phyloP scores from a whole-genome alignment of 495 filamentous ascomycete genomes.

The Cryomyces antarcticus region DNA sequence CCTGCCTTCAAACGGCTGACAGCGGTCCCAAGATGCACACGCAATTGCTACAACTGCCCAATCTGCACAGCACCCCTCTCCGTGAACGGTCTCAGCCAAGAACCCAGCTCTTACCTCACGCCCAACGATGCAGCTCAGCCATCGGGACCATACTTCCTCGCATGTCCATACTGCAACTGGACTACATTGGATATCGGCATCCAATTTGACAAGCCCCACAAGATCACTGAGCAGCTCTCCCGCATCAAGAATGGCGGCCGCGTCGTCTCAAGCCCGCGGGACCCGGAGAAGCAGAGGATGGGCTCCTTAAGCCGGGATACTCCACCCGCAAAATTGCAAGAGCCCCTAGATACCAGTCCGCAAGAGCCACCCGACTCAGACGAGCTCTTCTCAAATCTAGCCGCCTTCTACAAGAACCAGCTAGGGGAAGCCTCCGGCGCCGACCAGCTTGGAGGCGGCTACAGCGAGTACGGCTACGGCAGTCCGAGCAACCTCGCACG shows the following conservation, averaged over 20 bases:
- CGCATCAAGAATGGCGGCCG: constrained; percentile 32
- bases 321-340: constrained; percentile 12
- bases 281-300: constrained; percentile 22
- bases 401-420: constrained; percentile 31
- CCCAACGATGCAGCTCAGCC: constrained; percentile 17
- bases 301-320: too few species aligned
- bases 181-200: constrained; percentile 74
- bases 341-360: background rate
- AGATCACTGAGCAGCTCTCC: constrained; percentile 62
- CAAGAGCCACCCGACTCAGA: constrained; percentile 7
- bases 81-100: constrained; percentile 36
- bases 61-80: constrained; percentile 63
- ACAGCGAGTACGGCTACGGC: constrained; percentile 38
- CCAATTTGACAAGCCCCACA: constrained; percentile 69
- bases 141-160: constrained; percentile 37
- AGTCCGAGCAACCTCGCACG: constrained; percentile 66
- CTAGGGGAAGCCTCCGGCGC: constrained; percentile 36
- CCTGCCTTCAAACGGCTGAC: background rate
- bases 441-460: constrained; percentile 12
- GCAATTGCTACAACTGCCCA: constrained; percentile 90
- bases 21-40: constrained; percentile 45
- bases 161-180: constrained; percentile 83
- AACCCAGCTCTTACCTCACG: constrained; percentile 17
- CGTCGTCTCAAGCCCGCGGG: constrained; percentile 5
- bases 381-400: constrained; percentile 16